Percentiles rank a stretch among this genome's conserved stretches.
Evolutionary conservation across 495 filamentous ascomycete genomes (phyloP).

Genomic region (Hypoxylon fuscum): DNA sequence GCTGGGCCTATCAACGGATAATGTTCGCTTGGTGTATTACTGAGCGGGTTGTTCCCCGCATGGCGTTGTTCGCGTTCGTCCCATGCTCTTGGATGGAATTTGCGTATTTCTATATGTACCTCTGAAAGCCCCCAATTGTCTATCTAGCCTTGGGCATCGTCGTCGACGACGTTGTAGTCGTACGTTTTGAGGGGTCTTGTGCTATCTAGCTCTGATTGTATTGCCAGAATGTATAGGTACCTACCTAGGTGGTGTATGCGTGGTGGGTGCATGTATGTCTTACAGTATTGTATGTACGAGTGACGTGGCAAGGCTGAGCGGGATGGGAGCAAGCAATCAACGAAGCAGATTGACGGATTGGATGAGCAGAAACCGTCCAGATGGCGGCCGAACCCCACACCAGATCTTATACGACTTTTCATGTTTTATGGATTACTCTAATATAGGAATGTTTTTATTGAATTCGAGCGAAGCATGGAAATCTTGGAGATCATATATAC

Average conservation of each 20-base stretch:
- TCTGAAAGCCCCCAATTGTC: conserved; percentile 4
- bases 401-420: too few species aligned
- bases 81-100: conserved; percentile 10
- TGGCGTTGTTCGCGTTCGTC: conserved; percentile 8
- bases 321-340: conserved; percentile 15
- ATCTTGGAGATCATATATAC: conserved; percentile 14
- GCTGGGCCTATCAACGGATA: conserved; percentile 4
- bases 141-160: not conserved
- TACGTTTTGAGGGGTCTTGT: not conserved
- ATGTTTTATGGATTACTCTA: not conserved
- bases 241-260: conserved; percentile 2
- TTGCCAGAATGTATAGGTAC: not conserved
- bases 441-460: conserved; percentile 1
- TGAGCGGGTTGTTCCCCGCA: conserved; percentile 5
- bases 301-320: conserved; percentile 40
- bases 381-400: too few species aligned
- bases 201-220: not conserved
- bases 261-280: conserved; percentile 11
- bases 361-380: conserved; percentile 5
- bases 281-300: conserved; percentile 19
- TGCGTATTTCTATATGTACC: conserved; percentile 1
- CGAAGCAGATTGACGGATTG: conserved; percentile 13
- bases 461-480: not conserved
- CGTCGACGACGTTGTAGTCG: not conserved
- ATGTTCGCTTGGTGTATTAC: conserved; percentile 4